A percentile compares a stretch with the other conserved stretches of the same genome.
Evolutionary conservation across 148 eudicot species (phyloP).

Genomic region (Cornus florida): DNA sequence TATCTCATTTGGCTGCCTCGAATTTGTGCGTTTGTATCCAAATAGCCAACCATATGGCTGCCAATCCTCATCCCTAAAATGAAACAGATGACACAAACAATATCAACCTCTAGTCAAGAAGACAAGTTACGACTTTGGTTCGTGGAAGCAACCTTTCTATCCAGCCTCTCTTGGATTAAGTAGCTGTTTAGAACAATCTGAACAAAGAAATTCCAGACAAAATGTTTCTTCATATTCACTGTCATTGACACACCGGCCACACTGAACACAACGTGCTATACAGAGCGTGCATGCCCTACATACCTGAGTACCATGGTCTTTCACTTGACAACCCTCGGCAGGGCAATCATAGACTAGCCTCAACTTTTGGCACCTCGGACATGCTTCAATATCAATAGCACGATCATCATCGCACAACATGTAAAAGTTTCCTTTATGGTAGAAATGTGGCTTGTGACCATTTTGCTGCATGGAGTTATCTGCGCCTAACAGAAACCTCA

Average conservation of each 20-base stretch:
- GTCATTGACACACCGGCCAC: constrained; percentile 76
- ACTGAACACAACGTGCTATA: constrained; percentile 64
- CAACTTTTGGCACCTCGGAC: constrained; percentile 70
- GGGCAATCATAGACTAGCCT: constrained; percentile 86
- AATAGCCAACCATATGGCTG: too few species aligned
- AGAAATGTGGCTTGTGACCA: constrained; percentile 50
- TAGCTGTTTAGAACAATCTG: constrained; percentile 42
- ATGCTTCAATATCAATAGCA: constrained; percentile 72
- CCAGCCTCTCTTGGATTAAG: constrained; percentile 28
- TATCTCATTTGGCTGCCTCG: not conserved
- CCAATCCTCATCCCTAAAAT: too few species aligned
- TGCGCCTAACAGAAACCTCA: constrained; percentile 50
- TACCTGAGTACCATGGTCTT: constrained; percentile 26
- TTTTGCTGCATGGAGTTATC: constrained; percentile 14
- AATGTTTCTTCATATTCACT: constrained; percentile 66
- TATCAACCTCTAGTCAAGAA: not conserved
- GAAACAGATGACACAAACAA: not conserved
- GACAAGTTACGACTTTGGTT: constrained; percentile 7
- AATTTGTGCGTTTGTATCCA: not conserved
- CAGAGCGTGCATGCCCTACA: constrained; percentile 81
- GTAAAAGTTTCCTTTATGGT: constrained; percentile 40
- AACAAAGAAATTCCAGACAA: constrained; percentile 54
- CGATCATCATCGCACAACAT: constrained; percentile 65
- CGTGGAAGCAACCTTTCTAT: constrained; percentile 21
- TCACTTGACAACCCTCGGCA: constrained; percentile 51